Evolutionary conservation across 2,329 filamentous ascomycete genomes (phyloP), one percentile per base, ranked within the genome.

Genomic region (Lecanicillium sp.): DNA sequence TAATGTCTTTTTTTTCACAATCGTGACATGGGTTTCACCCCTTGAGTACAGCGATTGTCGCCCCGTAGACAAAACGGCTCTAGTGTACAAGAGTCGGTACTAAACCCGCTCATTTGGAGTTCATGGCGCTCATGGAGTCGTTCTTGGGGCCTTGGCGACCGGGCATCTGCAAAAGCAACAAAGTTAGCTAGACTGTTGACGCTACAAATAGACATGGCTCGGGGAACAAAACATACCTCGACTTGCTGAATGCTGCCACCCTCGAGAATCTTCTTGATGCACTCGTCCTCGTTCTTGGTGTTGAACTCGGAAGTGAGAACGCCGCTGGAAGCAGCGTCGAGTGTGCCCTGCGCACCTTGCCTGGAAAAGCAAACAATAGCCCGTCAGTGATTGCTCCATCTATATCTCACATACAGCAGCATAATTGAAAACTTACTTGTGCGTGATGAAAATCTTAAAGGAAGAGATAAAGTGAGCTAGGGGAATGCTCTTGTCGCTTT

Each of bases 371-470:
- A 13, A 17, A 13, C 13, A 39, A 54, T 46, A 51, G 47, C 38
- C 30, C 27, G 36, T 45, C 37, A 35, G 33, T 53, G 48, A 4
- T 8, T 16, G 17, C 20, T 25, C 11, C 22, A 11, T 11, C 22
- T 11, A 25, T 25, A 6, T 7, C 22, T 25, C 22, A 25, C n/a
- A n/a, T n/a, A n/a, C n/a, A n/a, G n/a, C 12, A 15, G 29, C 17
- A 29, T 9, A 9, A 22, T n/a, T 1, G 13, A 17, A 19, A 37
- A 69, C 84, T 67, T 73, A 95, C 89, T 82, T 84, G 70, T 94
- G 85, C 27, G 88, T 94, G 31, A 83, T 69, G 55, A 95, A 94
- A 55, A 98, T 72, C 73, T 94, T 85, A 73, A 86, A 96, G 7
- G 83, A 74, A 42, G 81, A 86, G 40, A 96, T 75, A 41, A 98